Base-by-base conservation (phyloP, 169 alveolate genomes). In the Plasmodium inui region DNA sequence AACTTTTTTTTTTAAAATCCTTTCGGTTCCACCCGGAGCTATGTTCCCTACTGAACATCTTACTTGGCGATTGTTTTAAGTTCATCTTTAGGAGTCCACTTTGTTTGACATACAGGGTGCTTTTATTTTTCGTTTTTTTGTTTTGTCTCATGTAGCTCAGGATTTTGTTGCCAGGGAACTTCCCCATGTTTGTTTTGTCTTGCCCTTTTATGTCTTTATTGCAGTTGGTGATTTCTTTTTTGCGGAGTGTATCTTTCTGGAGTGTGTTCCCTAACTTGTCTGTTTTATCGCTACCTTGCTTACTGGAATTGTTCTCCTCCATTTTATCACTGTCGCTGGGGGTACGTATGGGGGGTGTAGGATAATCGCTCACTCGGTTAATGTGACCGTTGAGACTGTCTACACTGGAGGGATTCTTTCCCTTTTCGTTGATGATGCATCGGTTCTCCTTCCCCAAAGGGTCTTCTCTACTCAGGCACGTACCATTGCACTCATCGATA, bases 31-130 rank as follows among this genome's bases (percentile, higher is more conserved):
- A 44, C 19, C 19, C 34, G 5, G 44, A 6, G 17, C 70, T 79
- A 28, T 83, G 41, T 83, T 83, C 70, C 44, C 46, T 37, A 12
- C 28, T 34, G 26, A n/a, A 19, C 39, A 46, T 1, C n/a, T 57
- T 37, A 57, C 12, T n/a, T 1, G 71, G 26, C 5, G 22, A 2
- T 32, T 61, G 61, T 30, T 84, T 84, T 32, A 71, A 44, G 73
- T 71, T 41, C 72, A 70, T 41, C 71, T 84, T 67, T 70, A 84
- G 53, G 14, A 84, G 12, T 12, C 70, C 50, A 70, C 30, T 84
- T 71, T 84, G 82, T 22, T 71, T 84, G n/a, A n/a, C 34, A 84
- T 71, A 84, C 44, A 84, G 19, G n/a, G 53, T 46, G 19, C 32
- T 73, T 84, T 84, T 71, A 30, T 67, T 71, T 10, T 10, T 53